These are phyloP conservation scores for Termitomyces bulborhizus DNA, from an alignment of 768 basidiomycete genomes.

Conservation along the genomic window DNA sequence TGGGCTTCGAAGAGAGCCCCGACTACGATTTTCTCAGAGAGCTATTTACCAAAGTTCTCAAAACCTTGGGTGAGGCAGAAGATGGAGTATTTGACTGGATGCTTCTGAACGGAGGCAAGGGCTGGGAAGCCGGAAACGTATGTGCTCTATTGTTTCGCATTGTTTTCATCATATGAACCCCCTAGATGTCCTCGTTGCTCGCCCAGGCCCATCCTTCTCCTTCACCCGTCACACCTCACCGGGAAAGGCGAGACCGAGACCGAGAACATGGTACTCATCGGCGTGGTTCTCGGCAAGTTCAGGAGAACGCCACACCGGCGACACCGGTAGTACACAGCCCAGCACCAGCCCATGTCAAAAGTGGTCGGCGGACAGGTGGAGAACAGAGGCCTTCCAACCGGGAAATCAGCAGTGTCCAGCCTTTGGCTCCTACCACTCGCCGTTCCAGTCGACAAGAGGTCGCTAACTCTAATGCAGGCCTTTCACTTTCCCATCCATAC, in stretches of 20 bases:
- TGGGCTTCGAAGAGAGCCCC: constrained; percentile 95
- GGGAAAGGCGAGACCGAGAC: constrained; percentile 53
- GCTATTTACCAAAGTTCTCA: constrained; percentile 87
- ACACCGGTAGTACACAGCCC: constrained; percentile 63
- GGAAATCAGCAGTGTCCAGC: constrained; percentile 60
- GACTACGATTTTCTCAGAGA: constrained; percentile 98
- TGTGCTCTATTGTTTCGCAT: constrained; percentile 23
- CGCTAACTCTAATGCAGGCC: constrained; percentile 30
- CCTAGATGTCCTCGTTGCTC: constrained; percentile 37
- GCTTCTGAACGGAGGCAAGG: constrained; percentile 88
- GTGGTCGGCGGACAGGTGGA: constrained; percentile 40
- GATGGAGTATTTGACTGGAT: constrained; percentile 97
- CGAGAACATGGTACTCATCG: constrained; percentile 46
- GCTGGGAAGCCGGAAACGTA: constrained; percentile 89
- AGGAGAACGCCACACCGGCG: constrained; percentile 47
- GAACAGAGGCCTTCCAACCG: constrained; percentile 45
- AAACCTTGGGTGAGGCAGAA: constrained; percentile 81
- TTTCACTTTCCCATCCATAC: constrained; percentile 65
- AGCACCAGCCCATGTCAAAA: constrained; percentile 60
- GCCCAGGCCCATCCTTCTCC: constrained; percentile 50
- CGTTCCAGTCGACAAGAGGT: constrained; percentile 58
- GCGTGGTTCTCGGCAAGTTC: constrained; percentile 47
- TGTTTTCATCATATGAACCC: constrained; percentile 9
- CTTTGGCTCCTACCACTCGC: constrained; percentile 59
- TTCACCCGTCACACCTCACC: constrained; percentile 47